A percentile compares a stretch with the other conserved stretches of the same genome.
phyloP scores from a whole-genome alignment of 2,329 filamentous ascomycete genomes.

The Fusarium caatingaense region DNA sequence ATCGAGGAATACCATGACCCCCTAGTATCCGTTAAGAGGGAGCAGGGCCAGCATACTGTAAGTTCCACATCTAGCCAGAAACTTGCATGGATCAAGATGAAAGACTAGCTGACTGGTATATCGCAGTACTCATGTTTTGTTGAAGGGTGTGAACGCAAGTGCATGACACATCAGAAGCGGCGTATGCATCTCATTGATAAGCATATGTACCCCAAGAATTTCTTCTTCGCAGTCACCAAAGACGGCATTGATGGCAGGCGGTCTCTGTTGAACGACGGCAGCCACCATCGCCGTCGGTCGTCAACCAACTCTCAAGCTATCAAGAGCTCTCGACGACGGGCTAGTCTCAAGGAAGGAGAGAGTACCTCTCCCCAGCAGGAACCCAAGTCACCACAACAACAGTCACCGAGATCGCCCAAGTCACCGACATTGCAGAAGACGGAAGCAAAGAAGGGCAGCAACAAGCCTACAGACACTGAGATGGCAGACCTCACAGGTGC shows the following conservation, averaged over 20 bases:
- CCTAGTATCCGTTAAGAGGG: conserved; percentile 75
- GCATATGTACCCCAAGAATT: conserved; percentile 89
- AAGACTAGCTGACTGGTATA: conserved; percentile 23
- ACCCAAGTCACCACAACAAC: conserved; percentile 27
- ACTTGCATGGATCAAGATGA: neutral
- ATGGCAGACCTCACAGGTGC: conserved; percentile 73
- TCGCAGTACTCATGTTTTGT: conserved; percentile 87
- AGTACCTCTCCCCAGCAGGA: conserved; percentile 29
- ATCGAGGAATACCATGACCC: conserved; percentile 93
- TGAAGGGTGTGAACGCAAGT: conserved; percentile 86
- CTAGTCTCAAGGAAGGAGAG: conserved; percentile 49
- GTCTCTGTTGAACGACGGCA: conserved; percentile 77
- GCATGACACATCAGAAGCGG: conserved; percentile 84
- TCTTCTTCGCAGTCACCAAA: conserved; percentile 88
- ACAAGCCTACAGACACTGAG: conserved; percentile 56
- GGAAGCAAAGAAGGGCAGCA: conserved; percentile 32
- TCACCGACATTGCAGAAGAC: conserved; percentile 23
- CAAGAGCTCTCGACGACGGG: conserved; percentile 50
- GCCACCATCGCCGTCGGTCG: conserved; percentile 61
- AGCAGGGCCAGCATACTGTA: conserved; percentile 88
- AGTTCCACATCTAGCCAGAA: conserved; percentile 47
- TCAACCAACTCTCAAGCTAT: conserved; percentile 54
- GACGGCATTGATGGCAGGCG: conserved; percentile 88
- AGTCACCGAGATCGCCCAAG: conserved; percentile 25
- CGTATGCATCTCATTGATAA: conserved; percentile 93